Base-by-base conservation (phyloP, 805 yeast species). In the Brettanomyces sp. region DNA sequence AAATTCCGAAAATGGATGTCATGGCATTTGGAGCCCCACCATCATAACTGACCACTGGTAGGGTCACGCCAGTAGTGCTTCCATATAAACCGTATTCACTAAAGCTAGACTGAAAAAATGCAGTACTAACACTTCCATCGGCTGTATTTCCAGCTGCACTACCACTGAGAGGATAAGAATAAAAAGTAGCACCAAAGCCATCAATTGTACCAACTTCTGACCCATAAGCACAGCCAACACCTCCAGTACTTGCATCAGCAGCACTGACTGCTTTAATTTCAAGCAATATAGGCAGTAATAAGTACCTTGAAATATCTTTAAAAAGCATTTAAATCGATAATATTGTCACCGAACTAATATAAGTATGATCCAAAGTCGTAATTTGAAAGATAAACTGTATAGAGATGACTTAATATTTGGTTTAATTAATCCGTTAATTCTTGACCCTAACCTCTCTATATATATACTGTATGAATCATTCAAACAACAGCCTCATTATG, bases 1-100 rank as follows among this genome's bases (percentile, higher is more conserved):
- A 30, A n/a, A 45, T 36, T 12, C 54, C 56, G 22, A 30, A 46
- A 14, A 48, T 18, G 3, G 39, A 21, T 21, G 24, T 9, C 11
- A 11, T 12, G 30, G 12, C 9, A 12, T 11, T 9, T 36, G 21
- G 21, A 9, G 12, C 21, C 11, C 21, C n/a, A 12, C 30, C 12
- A 9, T 12, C 9, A 36, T 9, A 13, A 11, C 11, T 11, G 13
- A 39, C 18, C 14, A 11, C 28, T 39, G 42, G 42, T 8, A 21
- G 32, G 9, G 42, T 39, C 11, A 39, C 32, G 11, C 30, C 42
- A 39, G 32, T 39, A 12, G 14, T 32, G 8, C 8, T 18, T 12
- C 21, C 18, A 32, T 12, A 8, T 11, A 14, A 18, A 9, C 32
- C 32, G 14, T 14, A 9, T 22, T 11, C 14, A 8, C 32, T 39